A percentile compares a stretch with the other conserved stretches of the same genome.
These are phyloP conservation scores for Beauveria australis DNA, from an alignment of 2,329 filamentous ascomycete species.

Conservation along the genomic window DNA sequence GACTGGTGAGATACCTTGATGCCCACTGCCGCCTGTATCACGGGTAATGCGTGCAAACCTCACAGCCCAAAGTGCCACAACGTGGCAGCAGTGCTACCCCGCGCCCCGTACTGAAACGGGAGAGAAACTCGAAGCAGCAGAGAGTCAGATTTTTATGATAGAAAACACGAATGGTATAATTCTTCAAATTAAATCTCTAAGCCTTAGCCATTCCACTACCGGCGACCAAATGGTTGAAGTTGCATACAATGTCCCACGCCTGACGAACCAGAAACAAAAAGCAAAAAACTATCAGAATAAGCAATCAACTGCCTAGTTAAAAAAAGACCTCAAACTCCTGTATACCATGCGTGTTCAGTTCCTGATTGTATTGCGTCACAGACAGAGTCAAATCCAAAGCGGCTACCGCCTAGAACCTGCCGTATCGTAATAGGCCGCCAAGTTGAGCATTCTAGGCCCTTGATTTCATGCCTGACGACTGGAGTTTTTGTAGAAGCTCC, in stretches of 20 bases:
- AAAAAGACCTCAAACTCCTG: slow-evolving; percentile 4
- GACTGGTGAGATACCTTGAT: not conserved
- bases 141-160: not conserved
- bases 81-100: not conserved
- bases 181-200: slow-evolving; percentile 4
- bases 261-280: not conserved
- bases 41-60: not conserved
- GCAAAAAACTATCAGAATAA: slow-evolving; percentile 1
- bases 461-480: not conserved
- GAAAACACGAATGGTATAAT: slow-evolving; percentile 8
- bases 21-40: not conserved
- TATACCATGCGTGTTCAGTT: not conserved
- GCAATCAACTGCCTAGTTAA: not conserved
- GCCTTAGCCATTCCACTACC: not conserved
- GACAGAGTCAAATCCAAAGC: slow-evolving; percentile 1
- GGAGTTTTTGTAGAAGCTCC: slow-evolving; percentile 18
- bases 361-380: not conserved
- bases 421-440: not conserved
- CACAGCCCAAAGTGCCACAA: slow-evolving; percentile 2
- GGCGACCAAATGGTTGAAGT: not conserved
- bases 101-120: too few relatives aligned
- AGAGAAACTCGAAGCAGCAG: not conserved
- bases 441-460: not conserved
- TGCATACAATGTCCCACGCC: not conserved
- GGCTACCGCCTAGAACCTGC: not conserved